phyloP scores from a whole-genome alignment of 1,284 basidiomycete species.

The Leccinum huronense region DNA sequence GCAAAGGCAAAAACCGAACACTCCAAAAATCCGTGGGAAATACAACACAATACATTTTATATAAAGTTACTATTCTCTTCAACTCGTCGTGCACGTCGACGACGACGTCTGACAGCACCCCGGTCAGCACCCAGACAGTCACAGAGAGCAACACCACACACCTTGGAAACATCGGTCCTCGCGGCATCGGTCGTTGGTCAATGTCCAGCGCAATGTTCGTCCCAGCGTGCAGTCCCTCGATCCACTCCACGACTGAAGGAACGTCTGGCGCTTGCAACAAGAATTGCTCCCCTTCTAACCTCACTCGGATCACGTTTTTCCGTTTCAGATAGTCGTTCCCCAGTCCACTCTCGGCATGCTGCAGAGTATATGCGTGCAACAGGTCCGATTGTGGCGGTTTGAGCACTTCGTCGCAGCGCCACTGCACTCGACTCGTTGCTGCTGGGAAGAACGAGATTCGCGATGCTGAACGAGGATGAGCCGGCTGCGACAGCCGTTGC shows the following conservation, averaged over 20 bases:
- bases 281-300: slow-evolving; percentile 96
- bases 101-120: slow-evolving; percentile 36
- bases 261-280: slow-evolving; percentile 88
- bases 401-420: slow-evolving; percentile 30
- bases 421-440: slow-evolving; percentile 13
- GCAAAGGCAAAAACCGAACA: slow-evolving; percentile 37
- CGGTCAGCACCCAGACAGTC: slow-evolving; percentile 4
- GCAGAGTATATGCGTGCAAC: slow-evolving; percentile 74
- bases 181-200: slow-evolving; percentile 87
- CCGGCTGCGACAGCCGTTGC: slow-evolving; percentile 13
- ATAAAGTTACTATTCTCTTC: not conserved
- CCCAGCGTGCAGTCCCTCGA: slow-evolving; percentile 93
- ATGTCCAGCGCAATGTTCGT: slow-evolving; percentile 93
- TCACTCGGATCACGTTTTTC: slow-evolving; percentile 91
- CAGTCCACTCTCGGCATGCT: slow-evolving; percentile 88
- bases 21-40: slow-evolving; percentile 34
- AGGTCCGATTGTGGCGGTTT: slow-evolving; percentile 50
- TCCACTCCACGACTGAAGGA: slow-evolving; percentile 89
- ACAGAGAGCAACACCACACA: slow-evolving; percentile 35
- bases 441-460: slow-evolving; percentile 23
- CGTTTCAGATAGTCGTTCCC: slow-evolving; percentile 96
- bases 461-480: slow-evolving; percentile 22
- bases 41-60: not conserved
- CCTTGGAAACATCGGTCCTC: slow-evolving; percentile 78
- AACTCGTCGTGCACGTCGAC: slow-evolving; percentile 37